phyloP scores from a whole-genome alignment of 257 asterid species.

The Solanum chiquidenum region DNA sequence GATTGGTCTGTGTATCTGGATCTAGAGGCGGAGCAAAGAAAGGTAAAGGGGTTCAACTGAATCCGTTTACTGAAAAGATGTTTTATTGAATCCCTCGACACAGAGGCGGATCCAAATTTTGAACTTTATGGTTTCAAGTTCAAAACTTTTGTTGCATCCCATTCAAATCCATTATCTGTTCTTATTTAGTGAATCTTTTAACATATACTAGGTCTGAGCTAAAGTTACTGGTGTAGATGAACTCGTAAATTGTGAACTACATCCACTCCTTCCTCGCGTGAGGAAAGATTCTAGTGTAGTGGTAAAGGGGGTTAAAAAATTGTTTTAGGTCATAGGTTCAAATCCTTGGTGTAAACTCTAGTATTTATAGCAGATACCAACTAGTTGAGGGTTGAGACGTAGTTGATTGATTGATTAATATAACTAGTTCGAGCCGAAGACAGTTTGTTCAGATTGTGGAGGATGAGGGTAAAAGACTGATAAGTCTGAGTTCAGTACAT shows the following conservation, averaged over 20 bases:
- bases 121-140: not conserved
- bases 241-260: not conserved
- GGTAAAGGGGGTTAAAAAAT: not conserved
- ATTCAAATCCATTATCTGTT: not conserved
- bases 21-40: not conserved
- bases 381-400: not conserved
- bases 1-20: not conserved
- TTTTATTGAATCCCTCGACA: not conserved
- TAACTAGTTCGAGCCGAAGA: not conserved
- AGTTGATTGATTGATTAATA: not conserved
- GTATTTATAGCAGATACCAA: not conserved
- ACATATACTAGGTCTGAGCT: not conserved
- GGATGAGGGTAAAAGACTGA: not conserved
- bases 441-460: not conserved
- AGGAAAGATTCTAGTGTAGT: not conserved
- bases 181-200: not conserved
- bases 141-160: not conserved
- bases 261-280: not conserved
- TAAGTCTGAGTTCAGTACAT: not conserved
- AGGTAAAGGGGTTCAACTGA: not conserved
- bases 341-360: not conserved
- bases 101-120: not conserved
- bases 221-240: not conserved
- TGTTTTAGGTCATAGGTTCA: not conserved
- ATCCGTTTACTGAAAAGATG: not conserved